Conservation (phyloP, 768 basidiomycete genomes). For the Pisolithus microcarpus region DNA sequence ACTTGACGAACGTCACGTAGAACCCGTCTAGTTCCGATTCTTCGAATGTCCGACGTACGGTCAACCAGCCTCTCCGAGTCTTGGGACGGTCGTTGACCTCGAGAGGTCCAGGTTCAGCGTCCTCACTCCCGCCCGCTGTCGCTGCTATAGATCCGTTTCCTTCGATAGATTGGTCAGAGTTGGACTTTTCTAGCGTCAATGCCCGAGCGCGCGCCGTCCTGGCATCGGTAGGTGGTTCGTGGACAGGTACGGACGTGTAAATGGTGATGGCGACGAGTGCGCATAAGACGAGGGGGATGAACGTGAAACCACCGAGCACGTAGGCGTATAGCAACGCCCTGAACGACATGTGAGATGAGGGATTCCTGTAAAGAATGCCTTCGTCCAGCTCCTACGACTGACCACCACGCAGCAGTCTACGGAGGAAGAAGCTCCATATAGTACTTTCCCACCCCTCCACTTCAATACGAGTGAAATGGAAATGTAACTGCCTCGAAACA, state of each 20-base stretch:
- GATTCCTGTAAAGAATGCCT: not conserved
- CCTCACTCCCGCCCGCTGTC: slow-evolving; percentile 24
- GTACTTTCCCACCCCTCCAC: slow-evolving; percentile 1
- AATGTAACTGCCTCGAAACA: not conserved
- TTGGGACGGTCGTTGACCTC: slow-evolving; percentile 52
- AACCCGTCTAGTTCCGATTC: slow-evolving; percentile 54
- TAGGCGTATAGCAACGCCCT: slow-evolving; percentile 76
- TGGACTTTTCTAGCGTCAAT: not conserved
- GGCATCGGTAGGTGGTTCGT: slow-evolving; percentile 36
- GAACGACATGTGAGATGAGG: slow-evolving; percentile 45
- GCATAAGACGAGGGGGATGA: slow-evolving; percentile 71
- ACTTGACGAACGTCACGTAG: slow-evolving; percentile 74
- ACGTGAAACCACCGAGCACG: slow-evolving; percentile 83
- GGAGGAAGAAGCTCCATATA: not conserved
- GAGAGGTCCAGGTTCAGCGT: slow-evolving; percentile 19
- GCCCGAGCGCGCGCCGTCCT: slow-evolving; percentile 14
- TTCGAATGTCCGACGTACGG: slow-evolving; percentile 72
- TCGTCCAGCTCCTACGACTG: not conserved
- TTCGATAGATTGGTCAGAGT: not conserved
- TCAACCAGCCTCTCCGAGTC: slow-evolving; percentile 76
- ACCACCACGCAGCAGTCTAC: not conserved
- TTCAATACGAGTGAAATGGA: not conserved
- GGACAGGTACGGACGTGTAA: slow-evolving; percentile 83
- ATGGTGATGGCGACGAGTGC: slow-evolving; percentile 52
- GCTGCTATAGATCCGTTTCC: slow-evolving; percentile 8